These are phyloP conservation scores for Lentinula edodes DNA, from an alignment of 768 basidiomycete species.

Conservation along the genomic window DNA sequence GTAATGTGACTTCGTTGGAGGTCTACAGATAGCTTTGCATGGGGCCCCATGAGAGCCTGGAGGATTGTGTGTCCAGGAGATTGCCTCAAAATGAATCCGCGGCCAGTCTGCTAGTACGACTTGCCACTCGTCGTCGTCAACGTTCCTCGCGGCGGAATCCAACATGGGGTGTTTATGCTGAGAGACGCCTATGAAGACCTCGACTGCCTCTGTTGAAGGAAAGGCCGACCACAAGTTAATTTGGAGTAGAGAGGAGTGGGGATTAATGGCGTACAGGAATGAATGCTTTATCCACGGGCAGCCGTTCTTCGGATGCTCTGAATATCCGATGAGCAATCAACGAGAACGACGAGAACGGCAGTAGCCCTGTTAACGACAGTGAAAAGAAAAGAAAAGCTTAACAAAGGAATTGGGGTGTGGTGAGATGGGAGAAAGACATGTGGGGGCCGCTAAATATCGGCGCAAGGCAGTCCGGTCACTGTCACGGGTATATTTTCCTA, in stretches of 20 bases:
- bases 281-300: too few species aligned
- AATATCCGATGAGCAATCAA: neutral
- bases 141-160: conserved; percentile 13
- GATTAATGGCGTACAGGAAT: conserved; percentile 6
- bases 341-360: neutral
- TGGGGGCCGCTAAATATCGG: neutral
- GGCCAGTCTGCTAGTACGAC: conserved; percentile 33
- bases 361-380: neutral
- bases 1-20: neutral
- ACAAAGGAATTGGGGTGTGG: neutral
- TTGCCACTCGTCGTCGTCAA: conserved; percentile 35
- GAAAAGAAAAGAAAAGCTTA: neutral
- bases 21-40: conserved; percentile 24
- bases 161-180: neutral
- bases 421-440: neutral
- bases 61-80: conserved; percentile 33
- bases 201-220: neutral
- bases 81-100: conserved; percentile 30
- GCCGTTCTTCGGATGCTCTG: too few species aligned
- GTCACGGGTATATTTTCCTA: neutral
- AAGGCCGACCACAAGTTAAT: conserved; percentile 11
- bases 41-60: conserved; percentile 21
- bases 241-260: conserved; percentile 13
- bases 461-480: neutral
- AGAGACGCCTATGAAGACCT: neutral